A percentile compares a stretch with the other conserved stretches of the same genome.
Conservation (phyloP, 2,329 filamentous ascomycete species). For the Kalmusia sp. region DNA sequence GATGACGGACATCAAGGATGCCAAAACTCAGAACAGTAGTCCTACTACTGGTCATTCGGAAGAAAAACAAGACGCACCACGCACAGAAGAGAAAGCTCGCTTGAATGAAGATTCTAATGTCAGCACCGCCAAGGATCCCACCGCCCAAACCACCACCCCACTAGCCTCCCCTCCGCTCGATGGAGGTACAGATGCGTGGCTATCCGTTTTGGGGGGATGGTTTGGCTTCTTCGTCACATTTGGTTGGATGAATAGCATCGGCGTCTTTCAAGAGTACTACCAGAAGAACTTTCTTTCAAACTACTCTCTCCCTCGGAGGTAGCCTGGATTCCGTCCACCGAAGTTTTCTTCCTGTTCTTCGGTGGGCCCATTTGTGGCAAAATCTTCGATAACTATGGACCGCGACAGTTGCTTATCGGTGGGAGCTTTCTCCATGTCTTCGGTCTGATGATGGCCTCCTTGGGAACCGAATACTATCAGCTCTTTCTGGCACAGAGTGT, state of each 20-base stretch:
- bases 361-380: slow-evolving; percentile 55
- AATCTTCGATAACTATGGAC: slow-evolving; percentile 25
- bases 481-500: slow-evolving; percentile 59
- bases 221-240: slow-evolving; percentile 2
- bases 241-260: neutral
- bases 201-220: slow-evolving; percentile 1
- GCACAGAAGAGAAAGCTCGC: too few species aligned
- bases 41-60: too few species aligned
- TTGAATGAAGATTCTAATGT: too few species aligned
- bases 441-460: slow-evolving; percentile 64
- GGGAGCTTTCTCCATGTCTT: slow-evolving; percentile 61
- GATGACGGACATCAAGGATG: too few species aligned
- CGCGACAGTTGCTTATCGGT: too few species aligned
- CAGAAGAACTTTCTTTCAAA: neutral
- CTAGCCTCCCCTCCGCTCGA: too few species aligned
- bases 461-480: slow-evolving; percentile 60
- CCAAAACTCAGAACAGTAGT: too few species aligned
- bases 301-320: slow-evolving; percentile 34
- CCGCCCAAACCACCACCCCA: too few species aligned
- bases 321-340: slow-evolving; percentile 48
- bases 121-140: too few species aligned
- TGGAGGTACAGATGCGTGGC: neutral
- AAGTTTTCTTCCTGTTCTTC: slow-evolving; percentile 54
- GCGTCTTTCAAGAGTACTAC: slow-evolving; percentile 3
- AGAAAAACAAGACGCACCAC: too few species aligned